These are phyloP conservation scores for Calamus simplicifolius DNA, from an alignment of 176 grass and related monocot species.

Conservation along the genomic window DNA sequence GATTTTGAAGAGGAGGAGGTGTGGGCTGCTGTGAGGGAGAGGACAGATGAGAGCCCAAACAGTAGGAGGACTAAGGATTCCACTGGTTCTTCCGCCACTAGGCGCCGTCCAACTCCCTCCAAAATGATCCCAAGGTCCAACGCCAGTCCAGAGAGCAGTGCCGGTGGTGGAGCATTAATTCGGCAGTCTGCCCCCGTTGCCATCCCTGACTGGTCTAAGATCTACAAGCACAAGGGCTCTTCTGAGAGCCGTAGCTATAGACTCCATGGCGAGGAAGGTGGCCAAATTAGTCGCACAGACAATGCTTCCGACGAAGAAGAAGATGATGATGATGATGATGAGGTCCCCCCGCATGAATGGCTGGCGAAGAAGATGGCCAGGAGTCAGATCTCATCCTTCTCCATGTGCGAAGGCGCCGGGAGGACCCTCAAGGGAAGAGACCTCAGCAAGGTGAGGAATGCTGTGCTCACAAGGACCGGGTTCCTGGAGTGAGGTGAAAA, in stretches of 20 bases:
- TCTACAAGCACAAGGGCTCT: constrained; percentile 16
- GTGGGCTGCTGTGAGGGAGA: constrained; percentile 22
- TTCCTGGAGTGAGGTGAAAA: constrained; percentile 26
- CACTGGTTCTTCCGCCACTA: not conserved
- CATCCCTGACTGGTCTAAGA: constrained; percentile 46
- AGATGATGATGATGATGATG: constrained; percentile 13
- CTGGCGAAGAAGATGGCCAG: constrained; percentile 45
- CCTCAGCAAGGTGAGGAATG: constrained; percentile 42
- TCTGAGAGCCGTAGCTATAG: no score
- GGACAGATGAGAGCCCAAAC: constrained; percentile 13
- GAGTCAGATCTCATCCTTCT: constrained; percentile 44
- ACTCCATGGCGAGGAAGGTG: not conserved
- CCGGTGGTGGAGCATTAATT: no score
- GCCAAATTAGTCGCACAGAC: not conserved
- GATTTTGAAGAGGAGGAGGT: constrained; percentile 44
- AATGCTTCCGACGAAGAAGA: constrained; percentile 4
- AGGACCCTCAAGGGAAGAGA: constrained; percentile 55
- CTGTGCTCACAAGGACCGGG: constrained; percentile 51
- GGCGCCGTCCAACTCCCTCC: not conserved
- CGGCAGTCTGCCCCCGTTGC: constrained; percentile 29
- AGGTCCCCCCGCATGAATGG: constrained; percentile 44
- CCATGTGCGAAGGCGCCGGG: constrained; percentile 44
- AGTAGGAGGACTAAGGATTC: constrained; percentile 6
- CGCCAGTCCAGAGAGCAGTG: not conserved
- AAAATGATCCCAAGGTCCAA: constrained; percentile 14